Evolutionary conservation across 1,139 yeast species (phyloP), one percentile per base, ranked within the genome.

Genomic region (Suhomyces ambrosiae): DNA sequence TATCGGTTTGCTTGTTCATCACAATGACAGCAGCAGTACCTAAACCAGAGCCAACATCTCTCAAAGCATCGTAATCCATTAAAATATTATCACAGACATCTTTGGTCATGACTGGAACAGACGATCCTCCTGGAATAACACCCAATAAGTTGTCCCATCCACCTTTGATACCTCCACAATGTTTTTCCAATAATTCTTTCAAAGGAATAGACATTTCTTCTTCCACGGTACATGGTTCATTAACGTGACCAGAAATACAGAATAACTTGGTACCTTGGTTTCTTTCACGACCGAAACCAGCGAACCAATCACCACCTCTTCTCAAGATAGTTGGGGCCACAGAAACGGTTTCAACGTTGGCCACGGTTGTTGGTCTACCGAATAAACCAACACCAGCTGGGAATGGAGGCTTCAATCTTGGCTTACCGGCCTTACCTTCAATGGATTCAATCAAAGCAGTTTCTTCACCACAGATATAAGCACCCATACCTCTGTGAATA

Each of bases 1-100:
- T 77, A 60, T 86, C 95, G 28, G 94, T 84, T 54, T 82, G 79
- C 70, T 86, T 84, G 70, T 86, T 84, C 87, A 86, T 80, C 41
- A 86, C 95, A 63, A 86, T 86, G 42, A 86, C 95, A 14, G 95
- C 95, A 33, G 95, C 95, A 40, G 95, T 86, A 52, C 95, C 95
- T 49, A 86, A 76, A 60, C 95, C 94, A 14, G 92, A 82, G 37
- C 90, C 94, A 22, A 75, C 89, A 52, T 84, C 94, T 65, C 80
- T 81, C 52, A 87, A 76, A 17, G 89, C 90, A 61, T 86, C 95
- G 56, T 76, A 86, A 64, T 86, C 95, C 95, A 86, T 86, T 48
- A 84, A 67, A 23, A 82, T 83, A 39, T 74, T 74, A 45, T 77
- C 82, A 64, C 94, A 82, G 28, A 70, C 68, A 33, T 74, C 75